These are phyloP conservation scores for Coemansia sp. DNA, from an alignment of 192 early-diverging fungal species.

Conservation along the genomic window DNA sequence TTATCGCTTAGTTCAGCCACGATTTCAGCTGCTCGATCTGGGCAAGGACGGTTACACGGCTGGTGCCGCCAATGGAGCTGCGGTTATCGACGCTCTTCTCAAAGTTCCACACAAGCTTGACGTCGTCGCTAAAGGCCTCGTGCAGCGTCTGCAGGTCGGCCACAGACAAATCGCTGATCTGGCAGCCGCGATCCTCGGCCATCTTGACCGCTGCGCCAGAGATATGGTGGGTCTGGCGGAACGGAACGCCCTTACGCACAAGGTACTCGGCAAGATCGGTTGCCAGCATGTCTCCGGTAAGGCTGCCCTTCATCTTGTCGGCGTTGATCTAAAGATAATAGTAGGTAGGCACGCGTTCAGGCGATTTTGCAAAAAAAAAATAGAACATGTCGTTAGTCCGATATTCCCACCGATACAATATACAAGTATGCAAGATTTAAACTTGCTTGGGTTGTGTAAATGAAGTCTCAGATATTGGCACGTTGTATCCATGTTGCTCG, in stretches of 20 bases:
- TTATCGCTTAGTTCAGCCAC: conserved; percentile 60
- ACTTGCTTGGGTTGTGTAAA: background rate
- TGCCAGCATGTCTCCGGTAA: conserved; percentile 93
- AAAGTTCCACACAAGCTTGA: conserved; percentile 81
- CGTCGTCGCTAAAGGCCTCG: conserved; percentile 78
- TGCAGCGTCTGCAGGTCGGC: conserved; percentile 85
- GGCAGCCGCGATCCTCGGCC: conserved; percentile 80
- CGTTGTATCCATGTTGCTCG: conserved; percentile 40
- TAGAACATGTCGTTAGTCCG: too few relatives aligned
- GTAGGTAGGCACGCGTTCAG: too few relatives aligned
- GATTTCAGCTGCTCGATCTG: conserved; percentile 78
- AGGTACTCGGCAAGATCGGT: conserved; percentile 98
- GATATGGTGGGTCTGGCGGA: conserved; percentile 98
- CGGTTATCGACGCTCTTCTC: conserved; percentile 89
- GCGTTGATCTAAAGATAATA: conserved; percentile 64
- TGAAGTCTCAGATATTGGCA: conserved; percentile 10
- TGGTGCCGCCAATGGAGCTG: conserved; percentile 85
- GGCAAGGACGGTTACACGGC: conserved; percentile 65
- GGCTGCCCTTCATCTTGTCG: conserved; percentile 74
- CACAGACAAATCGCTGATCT: conserved; percentile 72
- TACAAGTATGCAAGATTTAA: too few relatives aligned
- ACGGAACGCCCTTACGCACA: conserved; percentile 96
- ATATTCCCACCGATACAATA: too few relatives aligned
- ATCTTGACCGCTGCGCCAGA: conserved; percentile 91
- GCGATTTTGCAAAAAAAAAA: background rate